Base-by-base conservation (phyloP, 352 stramenopile genomes). In the Elongisporangium prolatum region DNA sequence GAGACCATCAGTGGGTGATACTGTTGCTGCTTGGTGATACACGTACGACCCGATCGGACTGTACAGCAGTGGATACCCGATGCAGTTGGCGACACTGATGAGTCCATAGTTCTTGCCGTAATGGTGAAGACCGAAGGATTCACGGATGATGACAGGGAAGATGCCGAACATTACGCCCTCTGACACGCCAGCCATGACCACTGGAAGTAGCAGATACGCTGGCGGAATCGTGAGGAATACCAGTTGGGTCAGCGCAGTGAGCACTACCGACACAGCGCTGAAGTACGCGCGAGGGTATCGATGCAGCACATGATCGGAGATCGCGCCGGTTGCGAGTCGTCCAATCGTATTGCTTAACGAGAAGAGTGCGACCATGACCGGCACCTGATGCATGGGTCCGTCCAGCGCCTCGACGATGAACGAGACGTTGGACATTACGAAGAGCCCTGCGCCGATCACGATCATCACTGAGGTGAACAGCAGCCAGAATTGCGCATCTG, bases 61-160 rank as follows among this genome's bases (percentile, higher is more conserved):
- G 50, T 83, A 84, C 57, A 93, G 68, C 17, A 95, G 72, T 38
- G 85, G 85, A 53, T 90, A 95, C 8, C 85, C 85, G 48, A 93
- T 77, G 56, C 76, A 88, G 67, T 93, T 95, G 50, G 85, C 85
- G 21, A 92, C 59, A 28, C 81, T 91, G 52, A 95, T 62, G 49
- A 92, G 72, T 6, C 85, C 85, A 56, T 89, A 95, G 62, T 95
- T 95, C 59, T 93, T 93, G 50, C 85, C 85, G 67, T 88, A 92
- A 64, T 95, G 80, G 40, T 68, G 68, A 20, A 87, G 48, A 14
- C 85, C 85, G 57, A 93, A 95, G 38, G 85, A 72, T 49, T 95
- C 85, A 28, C 85, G 85, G 52, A 90, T 78, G 48, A 95, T 78
- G 21, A 95, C 83, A 2, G 85, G 82, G 55, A 89, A 95, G 50